Base-by-base conservation (phyloP, 2,329 filamentous ascomycete species). In the Emergomyces orientalis region DNA sequence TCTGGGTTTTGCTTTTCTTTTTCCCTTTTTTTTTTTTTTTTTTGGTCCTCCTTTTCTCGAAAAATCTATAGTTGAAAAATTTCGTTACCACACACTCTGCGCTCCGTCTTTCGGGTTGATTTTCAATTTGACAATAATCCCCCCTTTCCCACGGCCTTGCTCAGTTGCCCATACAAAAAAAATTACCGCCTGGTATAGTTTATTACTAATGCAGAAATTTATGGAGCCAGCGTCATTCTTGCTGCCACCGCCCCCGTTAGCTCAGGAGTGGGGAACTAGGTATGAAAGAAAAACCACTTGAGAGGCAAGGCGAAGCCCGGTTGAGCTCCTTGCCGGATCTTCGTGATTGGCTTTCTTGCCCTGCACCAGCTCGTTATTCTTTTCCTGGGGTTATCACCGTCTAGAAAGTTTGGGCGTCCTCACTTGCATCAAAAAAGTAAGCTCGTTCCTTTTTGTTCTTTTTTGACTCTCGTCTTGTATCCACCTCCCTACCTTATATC, bases 101-200 rank as follows among this genome's bases (percentile, higher is more conserved):
- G n/a, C 49, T 32, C 49, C 25, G 22, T 27, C 3, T 9, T 22
- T 25, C n/a, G n/a, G 22, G 22, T n/a, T n/a, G n/a, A n/a, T n/a
- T n/a, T n/a, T n/a, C n/a, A 49, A 14, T 9, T 14, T 11, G n/a
- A 49, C 9, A 25, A 49, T 22, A 52, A 22, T 19, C 14, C 43
- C 45, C 49, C 25, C 34, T 37, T 39, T 57, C 54, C 34, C 54
- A 32, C 49, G 49, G 49, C 19, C 14, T 13, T 22, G 9, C n/a
- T 55, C 30, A 17, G 25, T 14, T 54, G 51, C 25, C 27, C 51
- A 34, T 19, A 13, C 14, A 3, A 1, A 34, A 19, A 34, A 60
- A 51, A 60, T 60, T 52, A 51, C 59, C 41, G 30, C 45, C 27
- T 51, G 19, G 30, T 60, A 52, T 60, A 37, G 45, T 11, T 49